Conservation (phyloP, 2,329 filamentous ascomycete genomes). For the Didymella lethalis region DNA sequence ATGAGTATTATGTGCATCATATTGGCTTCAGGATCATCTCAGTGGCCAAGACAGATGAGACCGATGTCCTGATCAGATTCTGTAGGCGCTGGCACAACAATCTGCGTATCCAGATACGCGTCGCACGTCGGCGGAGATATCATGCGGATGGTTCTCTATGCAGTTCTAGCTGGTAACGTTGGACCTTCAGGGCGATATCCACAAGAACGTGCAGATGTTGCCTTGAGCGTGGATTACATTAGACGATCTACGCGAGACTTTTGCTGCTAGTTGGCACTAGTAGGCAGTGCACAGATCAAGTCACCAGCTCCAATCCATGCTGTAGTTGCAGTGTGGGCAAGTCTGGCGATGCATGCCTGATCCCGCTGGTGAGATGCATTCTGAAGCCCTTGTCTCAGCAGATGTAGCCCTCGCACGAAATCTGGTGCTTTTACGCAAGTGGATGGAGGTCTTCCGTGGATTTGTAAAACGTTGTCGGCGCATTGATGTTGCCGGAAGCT, state of each 20-base stretch:
- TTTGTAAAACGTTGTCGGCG: not conserved
- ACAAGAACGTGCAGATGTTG: no score
- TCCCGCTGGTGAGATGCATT: not conserved
- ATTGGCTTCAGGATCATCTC: not conserved
- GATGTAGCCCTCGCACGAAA: not conserved
- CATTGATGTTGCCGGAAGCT: not conserved
- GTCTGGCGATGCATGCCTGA: not conserved
- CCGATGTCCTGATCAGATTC: not conserved
- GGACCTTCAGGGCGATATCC: not conserved
- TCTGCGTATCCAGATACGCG: not conserved
- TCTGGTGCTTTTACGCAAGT: not conserved
- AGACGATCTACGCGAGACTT: not conserved
- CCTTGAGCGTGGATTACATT: no score
- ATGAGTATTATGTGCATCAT: not conserved
- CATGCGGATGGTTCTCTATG: not conserved
- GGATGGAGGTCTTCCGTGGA: not conserved
- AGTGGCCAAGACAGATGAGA: not conserved
- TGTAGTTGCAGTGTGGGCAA: not conserved
- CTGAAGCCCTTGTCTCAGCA: not conserved
- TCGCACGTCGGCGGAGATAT: not conserved
- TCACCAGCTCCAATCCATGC: not conserved
- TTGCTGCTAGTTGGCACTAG: not conserved
- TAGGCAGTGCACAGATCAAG: not conserved
- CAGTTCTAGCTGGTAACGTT: not conserved
- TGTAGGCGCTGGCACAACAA: not conserved